phyloP scores from a whole-genome alignment of 495 filamentous ascomycete species.

The Physcia stellaris region DNA sequence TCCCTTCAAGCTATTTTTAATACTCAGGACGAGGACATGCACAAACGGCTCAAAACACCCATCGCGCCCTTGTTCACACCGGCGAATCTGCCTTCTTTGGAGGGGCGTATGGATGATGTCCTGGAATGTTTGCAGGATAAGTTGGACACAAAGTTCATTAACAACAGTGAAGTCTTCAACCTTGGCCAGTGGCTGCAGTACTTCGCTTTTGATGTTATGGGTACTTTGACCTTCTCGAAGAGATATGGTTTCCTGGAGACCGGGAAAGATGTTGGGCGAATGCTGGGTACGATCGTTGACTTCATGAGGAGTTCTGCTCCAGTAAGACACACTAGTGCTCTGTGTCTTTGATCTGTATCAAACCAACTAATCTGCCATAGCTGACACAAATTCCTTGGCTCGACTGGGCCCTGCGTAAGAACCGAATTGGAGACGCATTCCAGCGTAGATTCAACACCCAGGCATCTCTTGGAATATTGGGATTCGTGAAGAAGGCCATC shows the following conservation, averaged over 20 bases:
- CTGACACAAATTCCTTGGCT: constrained; percentile 26
- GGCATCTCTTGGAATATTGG: background rate
- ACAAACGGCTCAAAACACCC: constrained; percentile 24
- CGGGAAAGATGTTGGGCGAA: constrained; percentile 22
- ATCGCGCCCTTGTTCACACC: constrained; percentile 31
- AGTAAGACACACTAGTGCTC: constrained; percentile 12
- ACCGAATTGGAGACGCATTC: constrained; percentile 6
- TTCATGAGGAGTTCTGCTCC: constrained; percentile 17
- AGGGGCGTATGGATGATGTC: constrained; percentile 2
- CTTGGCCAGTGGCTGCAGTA: constrained; percentile 30
- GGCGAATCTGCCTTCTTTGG: constrained; percentile 3
- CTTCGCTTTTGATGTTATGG: constrained; percentile 34
- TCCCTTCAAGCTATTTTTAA: constrained; percentile 23
- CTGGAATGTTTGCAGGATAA: constrained; percentile 15
- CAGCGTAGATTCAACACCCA: background rate
- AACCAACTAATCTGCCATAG: constrained; percentile 1
- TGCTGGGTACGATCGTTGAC: constrained; percentile 16
- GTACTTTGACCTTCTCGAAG: constrained; percentile 25
- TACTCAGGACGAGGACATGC: constrained; percentile 29
- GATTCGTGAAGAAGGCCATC: background rate
- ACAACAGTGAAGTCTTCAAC: constrained; percentile 16
- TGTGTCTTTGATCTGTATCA: constrained; percentile 8
- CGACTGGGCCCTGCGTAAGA: constrained; percentile 19
- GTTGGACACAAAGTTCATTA: constrained; percentile 14
- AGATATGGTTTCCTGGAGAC: constrained; percentile 27